Evolutionary conservation across 2,329 filamentous ascomycete genomes (phyloP).

Genomic region (Lasiodiplodia sp.): DNA sequence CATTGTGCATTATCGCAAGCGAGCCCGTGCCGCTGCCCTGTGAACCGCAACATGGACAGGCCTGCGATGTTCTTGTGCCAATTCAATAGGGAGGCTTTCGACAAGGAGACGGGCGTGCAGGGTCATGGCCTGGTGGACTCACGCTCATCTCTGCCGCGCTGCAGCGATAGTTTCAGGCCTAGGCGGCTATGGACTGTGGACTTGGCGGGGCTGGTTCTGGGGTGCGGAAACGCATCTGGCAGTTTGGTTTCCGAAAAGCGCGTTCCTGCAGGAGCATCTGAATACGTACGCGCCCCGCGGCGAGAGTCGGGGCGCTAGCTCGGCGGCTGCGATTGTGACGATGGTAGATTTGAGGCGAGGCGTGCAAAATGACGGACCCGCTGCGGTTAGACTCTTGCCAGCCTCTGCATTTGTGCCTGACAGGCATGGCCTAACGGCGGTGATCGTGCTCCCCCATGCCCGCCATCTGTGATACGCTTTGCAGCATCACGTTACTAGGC

Average conservation of each 20-base stretch:
- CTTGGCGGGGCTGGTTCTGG: slow-evolving; percentile 5
- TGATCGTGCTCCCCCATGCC: slow-evolving; percentile 22
- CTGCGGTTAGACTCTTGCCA: slow-evolving; percentile 7
- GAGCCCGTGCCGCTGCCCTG: slow-evolving; percentile 23
- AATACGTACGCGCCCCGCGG: neutral
- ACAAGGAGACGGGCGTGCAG: neutral
- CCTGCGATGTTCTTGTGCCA: neutral
- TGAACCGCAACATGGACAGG: neutral
- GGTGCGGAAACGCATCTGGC: slow-evolving; percentile 17
- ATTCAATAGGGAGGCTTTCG: slow-evolving; percentile 9
- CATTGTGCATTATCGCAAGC: slow-evolving; percentile 4
- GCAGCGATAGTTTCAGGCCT: slow-evolving; percentile 13
- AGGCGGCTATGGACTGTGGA: slow-evolving; percentile 12
- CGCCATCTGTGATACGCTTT: slow-evolving; percentile 27
- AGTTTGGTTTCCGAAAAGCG: slow-evolving; percentile 5
- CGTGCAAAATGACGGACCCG: slow-evolving; percentile 17
- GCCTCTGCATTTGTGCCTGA: slow-evolving; percentile 22
- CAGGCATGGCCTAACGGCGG: slow-evolving; percentile 22
- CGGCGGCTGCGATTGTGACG: slow-evolving; percentile 7
- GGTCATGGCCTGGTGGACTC: neutral
- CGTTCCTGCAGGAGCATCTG: slow-evolving; percentile 18
- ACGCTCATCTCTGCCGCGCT: slow-evolving; percentile 14
- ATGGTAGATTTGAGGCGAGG: slow-evolving; percentile 15
- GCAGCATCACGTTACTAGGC: slow-evolving; percentile 25
- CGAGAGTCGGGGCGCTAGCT: neutral